Conservation (phyloP, 768 basidiomycete genomes). For the Lactarius sp. region DNA sequence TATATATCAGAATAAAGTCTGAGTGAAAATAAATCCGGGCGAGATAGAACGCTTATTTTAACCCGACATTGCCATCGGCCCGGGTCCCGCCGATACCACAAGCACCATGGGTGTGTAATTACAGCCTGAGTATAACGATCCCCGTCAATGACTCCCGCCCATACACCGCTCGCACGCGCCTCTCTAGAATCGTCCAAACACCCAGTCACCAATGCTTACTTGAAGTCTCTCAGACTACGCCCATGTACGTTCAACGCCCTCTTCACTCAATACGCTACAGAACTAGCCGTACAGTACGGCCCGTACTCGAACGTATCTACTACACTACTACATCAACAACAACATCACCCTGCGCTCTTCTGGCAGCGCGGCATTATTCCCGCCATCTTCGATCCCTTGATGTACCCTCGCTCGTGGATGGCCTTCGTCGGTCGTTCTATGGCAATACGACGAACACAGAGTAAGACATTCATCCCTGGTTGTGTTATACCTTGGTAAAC, state of each 20-base stretch:
- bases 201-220: constrained; percentile 45
- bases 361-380: constrained; percentile 59
- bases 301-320: constrained; percentile 63
- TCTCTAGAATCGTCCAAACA: constrained; percentile 29
- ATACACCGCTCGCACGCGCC: constrained; percentile 13
- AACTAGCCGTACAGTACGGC: too few relatives aligned
- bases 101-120: too few relatives aligned
- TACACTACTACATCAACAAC: constrained; percentile 79
- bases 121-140: too few relatives aligned
- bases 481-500: not conserved
- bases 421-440: constrained; percentile 50
- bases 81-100: too few relatives aligned
- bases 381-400: constrained; percentile 32
- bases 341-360: constrained; percentile 68
- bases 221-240: constrained; percentile 55
- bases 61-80: too few relatives aligned
- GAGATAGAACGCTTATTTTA: too few relatives aligned
- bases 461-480: constrained; percentile 31
- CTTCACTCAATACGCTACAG: constrained; percentile 41
- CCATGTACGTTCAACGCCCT: constrained; percentile 49
- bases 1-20: too few relatives aligned
- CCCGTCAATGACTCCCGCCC: not conserved
- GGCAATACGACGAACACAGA: constrained; percentile 34
- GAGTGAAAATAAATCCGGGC: too few relatives aligned
- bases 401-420: constrained; percentile 29